These are phyloP conservation scores for Striga hermonthica DNA, from an alignment of 305 asterid species.

Conservation along the genomic window DNA sequence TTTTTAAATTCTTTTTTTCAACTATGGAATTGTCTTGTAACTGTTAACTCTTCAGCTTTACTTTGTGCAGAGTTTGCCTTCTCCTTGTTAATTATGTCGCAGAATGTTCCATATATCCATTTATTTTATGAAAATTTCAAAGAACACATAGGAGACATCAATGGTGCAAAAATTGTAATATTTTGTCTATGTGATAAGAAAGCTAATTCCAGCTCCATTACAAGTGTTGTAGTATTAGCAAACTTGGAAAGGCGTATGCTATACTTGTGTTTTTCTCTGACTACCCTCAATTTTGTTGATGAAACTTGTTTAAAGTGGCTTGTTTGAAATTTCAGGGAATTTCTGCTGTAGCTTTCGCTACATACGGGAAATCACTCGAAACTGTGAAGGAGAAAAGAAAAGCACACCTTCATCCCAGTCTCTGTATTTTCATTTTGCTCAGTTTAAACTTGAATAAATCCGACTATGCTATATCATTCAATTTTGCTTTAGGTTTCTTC, in stretches of 20 bases:
- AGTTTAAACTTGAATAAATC: constrained; percentile 38
- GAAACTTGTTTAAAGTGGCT: constrained; percentile 27
- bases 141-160: constrained; percentile 71
- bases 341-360: constrained; percentile 56
- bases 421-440: constrained; percentile 56
- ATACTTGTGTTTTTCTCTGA: constrained; percentile 32
- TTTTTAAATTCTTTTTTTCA: constrained; percentile 12
- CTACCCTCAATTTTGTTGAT: constrained; percentile 8
- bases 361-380: constrained; percentile 57
- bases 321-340: constrained; percentile 65
- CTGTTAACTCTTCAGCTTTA: constrained; percentile 55
- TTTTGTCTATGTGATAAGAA: constrained; percentile 42
- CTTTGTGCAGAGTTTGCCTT: constrained; percentile 33
- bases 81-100: constrained; percentile 34
- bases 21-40: constrained; percentile 26
- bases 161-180: constrained; percentile 72
- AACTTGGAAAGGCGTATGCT: constrained; percentile 89
- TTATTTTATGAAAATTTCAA: constrained; percentile 69
- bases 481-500: no score
- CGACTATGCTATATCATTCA: constrained; percentile 10
- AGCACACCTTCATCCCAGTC: constrained; percentile 50
- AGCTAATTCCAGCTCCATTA: constrained; percentile 53
- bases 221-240: constrained; percentile 50
- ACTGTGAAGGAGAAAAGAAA: constrained; percentile 54
- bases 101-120: constrained; percentile 81